These are phyloP conservation scores for Penicillium digitatum DNA, from an alignment of 2,329 filamentous ascomycete genomes.

Conservation along the genomic window DNA sequence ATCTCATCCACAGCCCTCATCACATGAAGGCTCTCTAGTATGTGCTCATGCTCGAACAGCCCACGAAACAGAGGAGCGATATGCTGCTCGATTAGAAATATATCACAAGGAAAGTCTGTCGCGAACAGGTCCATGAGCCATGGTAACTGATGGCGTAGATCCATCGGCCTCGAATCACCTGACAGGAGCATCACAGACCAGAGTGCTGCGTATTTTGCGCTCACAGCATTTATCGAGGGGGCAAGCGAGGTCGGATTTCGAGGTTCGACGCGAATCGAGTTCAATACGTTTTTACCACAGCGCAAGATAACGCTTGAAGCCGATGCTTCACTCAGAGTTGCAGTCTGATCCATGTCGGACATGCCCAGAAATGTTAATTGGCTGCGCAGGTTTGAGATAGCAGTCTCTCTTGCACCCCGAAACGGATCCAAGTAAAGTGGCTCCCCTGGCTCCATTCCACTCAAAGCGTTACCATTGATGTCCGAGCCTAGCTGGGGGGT, in stretches of 20 bases:
- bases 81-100: constrained; percentile 65
- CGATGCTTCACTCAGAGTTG: constrained; percentile 61
- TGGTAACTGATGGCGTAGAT: constrained; percentile 60
- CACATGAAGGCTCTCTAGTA: constrained; percentile 53
- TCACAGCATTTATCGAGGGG: constrained; percentile 52
- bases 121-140: constrained; percentile 63
- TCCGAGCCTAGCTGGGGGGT: constrained; percentile 57
- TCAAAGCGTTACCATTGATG: constrained; percentile 51
- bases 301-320: constrained; percentile 67
- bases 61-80: constrained; percentile 59
- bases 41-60: constrained; percentile 51
- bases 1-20: constrained; percentile 56
- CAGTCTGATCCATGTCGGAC: constrained; percentile 36
- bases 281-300: constrained; percentile 75
- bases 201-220: constrained; percentile 66
- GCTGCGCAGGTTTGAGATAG: constrained; percentile 54
- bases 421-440: constrained; percentile 84
- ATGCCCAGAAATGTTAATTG: constrained; percentile 56
- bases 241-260: constrained; percentile 28
- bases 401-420: constrained; percentile 63
- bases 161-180: constrained; percentile 40
- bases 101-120: constrained; percentile 65
- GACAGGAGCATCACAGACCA: constrained; percentile 64
- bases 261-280: constrained; percentile 58
- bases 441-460: constrained; percentile 30